These are phyloP conservation scores for Tolypocladium nubicola DNA, from an alignment of 2,329 filamentous ascomycete genomes.

Conservation along the genomic window DNA sequence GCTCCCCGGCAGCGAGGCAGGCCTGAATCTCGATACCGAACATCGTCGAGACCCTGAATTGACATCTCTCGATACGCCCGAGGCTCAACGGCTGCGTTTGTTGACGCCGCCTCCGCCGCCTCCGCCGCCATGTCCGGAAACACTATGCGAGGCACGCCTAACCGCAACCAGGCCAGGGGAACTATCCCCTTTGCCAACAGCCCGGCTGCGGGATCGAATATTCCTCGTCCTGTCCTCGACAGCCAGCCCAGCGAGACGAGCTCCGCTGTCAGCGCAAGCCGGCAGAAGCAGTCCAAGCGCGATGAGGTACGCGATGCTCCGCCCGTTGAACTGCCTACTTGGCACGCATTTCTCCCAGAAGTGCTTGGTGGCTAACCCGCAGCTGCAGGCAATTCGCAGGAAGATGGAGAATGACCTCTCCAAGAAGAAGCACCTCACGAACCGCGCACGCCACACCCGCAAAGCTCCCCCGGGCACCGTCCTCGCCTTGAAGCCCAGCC, in stretches of 20 bases:
- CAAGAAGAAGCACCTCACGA: slow-evolving; percentile 83
- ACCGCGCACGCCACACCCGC: slow-evolving; percentile 71
- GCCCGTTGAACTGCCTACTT: neutral
- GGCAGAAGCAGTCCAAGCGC: slow-evolving; percentile 92
- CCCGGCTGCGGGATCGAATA: slow-evolving; percentile 47
- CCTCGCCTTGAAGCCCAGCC: slow-evolving; percentile 87
- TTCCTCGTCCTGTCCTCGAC: slow-evolving; percentile 64
- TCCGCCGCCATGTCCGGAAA: slow-evolving; percentile 41
- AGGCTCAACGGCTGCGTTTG: slow-evolving; percentile 1
- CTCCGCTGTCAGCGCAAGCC: slow-evolving; percentile 80
- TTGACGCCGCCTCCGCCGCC: slow-evolving; percentile 15
- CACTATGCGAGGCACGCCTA: slow-evolving; percentile 63
- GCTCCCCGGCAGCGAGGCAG: neutral
- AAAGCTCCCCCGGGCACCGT: slow-evolving; percentile 96
- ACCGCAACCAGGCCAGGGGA: slow-evolving; percentile 46
- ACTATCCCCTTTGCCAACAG: slow-evolving; percentile 51
- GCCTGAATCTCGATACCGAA: neutral
- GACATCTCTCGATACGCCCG: neutral
- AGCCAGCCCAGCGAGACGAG: slow-evolving; percentile 44
- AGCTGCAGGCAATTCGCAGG: slow-evolving; percentile 73
- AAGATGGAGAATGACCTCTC: slow-evolving; percentile 96
- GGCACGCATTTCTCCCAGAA: neutral
- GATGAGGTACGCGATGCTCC: slow-evolving; percentile 71
- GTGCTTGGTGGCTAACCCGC: slow-evolving; percentile 2
- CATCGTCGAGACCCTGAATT: neutral